A percentile compares a stretch with the other conserved stretches of the same genome.
Conservation (phyloP, 1,284 basidiomycete species). For the Anthracocystis walkeri region DNA sequence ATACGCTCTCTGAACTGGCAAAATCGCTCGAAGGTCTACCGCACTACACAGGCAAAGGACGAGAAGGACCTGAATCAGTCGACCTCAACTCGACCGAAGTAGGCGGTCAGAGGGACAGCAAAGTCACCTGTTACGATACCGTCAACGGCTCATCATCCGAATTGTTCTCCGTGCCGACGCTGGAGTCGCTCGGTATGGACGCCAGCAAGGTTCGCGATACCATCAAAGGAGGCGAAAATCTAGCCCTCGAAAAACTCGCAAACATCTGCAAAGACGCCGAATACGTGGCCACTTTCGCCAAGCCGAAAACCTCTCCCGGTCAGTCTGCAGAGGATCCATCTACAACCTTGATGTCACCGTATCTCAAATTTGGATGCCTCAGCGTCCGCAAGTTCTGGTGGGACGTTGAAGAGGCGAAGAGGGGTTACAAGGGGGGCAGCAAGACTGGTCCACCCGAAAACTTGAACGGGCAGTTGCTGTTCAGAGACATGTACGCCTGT, state of each 20-base stretch:
- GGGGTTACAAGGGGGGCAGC: conserved; percentile 56
- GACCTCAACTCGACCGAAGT: conserved; percentile 57
- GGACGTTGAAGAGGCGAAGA: conserved; percentile 53
- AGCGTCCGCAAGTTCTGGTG: conserved; percentile 67
- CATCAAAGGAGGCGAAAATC: conserved; percentile 72
- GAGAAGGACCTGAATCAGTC: conserved; percentile 34
- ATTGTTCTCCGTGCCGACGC: conserved; percentile 72
- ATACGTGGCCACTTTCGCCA: conserved; percentile 72
- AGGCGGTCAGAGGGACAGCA: conserved; percentile 54
- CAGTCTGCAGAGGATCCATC: conserved; percentile 45
- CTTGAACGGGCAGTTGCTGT: conserved; percentile 69
- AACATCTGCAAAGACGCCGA: conserved; percentile 70
- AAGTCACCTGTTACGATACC: conserved; percentile 68
- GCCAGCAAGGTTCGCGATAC: conserved; percentile 68
- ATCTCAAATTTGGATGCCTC: conserved; percentile 74
- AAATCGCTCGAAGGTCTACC: conserved; percentile 50
- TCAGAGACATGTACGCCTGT: conserved; percentile 72
- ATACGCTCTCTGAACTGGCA: conserved; percentile 41
- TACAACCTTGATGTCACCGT: conserved; percentile 71
- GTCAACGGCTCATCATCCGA: conserved; percentile 70
- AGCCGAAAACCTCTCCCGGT: conserved; percentile 71
- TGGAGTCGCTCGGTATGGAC: conserved; percentile 72
- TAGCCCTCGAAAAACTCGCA: conserved; percentile 71
- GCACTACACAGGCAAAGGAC: conserved; percentile 50
- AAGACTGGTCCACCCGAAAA: conserved; percentile 52